Evolutionary conservation across 345 rosid species (phyloP).

Genomic region (Hypericum perforatum): DNA sequence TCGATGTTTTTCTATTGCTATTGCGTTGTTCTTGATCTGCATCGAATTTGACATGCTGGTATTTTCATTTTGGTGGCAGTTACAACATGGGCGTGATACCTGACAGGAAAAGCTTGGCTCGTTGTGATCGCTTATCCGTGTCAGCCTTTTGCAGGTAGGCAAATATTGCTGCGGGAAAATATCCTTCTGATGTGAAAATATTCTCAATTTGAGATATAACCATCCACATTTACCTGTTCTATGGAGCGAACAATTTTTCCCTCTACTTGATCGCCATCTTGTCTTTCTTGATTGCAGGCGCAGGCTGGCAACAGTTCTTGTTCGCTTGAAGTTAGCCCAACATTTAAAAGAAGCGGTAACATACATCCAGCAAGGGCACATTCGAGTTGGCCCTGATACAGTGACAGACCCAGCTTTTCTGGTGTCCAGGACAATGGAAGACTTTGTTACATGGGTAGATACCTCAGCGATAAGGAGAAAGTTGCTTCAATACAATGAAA

Average conservation of each 20-base stretch:
- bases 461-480: constrained; percentile 82
- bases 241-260: background rate
- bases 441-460: constrained; percentile 91
- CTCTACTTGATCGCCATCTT: background rate
- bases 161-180: background rate
- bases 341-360: constrained; percentile 81
- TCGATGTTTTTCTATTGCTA: too few relatives aligned
- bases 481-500: constrained; percentile 77
- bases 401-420: constrained; percentile 81
- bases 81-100: constrained; percentile 91
- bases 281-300: constrained; percentile 39
- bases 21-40: too few relatives aligned
- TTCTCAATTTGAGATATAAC: too few relatives aligned
- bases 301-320: constrained; percentile 59
- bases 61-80: constrained; percentile 34
- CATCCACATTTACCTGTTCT: too few relatives aligned
- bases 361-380: constrained; percentile 89
- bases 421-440: constrained; percentile 89
- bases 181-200: background rate
- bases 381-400: constrained; percentile 87
- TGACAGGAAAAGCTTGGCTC: constrained; percentile 76
- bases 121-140: constrained; percentile 59
- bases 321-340: constrained; percentile 69
- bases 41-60: too few relatives aligned
- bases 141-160: constrained; percentile 77